Evolutionary conservation across 192 early-diverging fungal genomes (phyloP), one percentile per base, ranked within the genome.

Genomic region (Phycomyces blakesleeanus): DNA sequence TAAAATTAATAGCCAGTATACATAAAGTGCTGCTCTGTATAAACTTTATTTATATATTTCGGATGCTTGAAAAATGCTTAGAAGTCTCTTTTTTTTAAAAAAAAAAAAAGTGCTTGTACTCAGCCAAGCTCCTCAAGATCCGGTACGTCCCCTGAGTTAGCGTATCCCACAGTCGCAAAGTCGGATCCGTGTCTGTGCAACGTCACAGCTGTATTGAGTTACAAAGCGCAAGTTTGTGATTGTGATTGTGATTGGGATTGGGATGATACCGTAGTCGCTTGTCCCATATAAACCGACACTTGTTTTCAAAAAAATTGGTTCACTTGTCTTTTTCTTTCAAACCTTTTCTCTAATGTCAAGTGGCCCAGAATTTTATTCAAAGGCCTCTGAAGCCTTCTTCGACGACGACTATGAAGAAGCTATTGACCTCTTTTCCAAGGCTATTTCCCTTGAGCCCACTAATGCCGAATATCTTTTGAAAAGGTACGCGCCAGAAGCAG

Each of bases 341-440:
- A 2, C 24, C 5, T 25, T 25, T 21, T 53, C 21, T 53, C 21
- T 53, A 5, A 25, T 53, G 41, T 25, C 49, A 44, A 53, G 52
- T 51, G 20, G 39, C 15, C 24, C 67, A 3, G 67, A 69, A n/a
- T 25, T 61, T 4, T 63, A 50, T 39, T 54, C 67, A 14, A 61
- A 84, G 66, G 93, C 87, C 14, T 90, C 85, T 70, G 83, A 87
- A 63, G 87, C 87, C 40, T 91, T 87, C 67, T 85, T 90, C 67
- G 87, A 90, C 56, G 90, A 90, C 57, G 89, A 91, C 60, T 94
- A 83, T 63, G 81, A 87, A 44, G 78, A 82, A 44, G 88, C 92
- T 34, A 76, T 91, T 59, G 65, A 67, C 7, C 78, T 92, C 34
- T 93, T 84, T 72, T 82, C 80, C 5, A 73, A 86, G 64, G 85